phyloP scores from a whole-genome alignment of 163 green algal genomes.

The Prototheca wickerhamii region DNA sequence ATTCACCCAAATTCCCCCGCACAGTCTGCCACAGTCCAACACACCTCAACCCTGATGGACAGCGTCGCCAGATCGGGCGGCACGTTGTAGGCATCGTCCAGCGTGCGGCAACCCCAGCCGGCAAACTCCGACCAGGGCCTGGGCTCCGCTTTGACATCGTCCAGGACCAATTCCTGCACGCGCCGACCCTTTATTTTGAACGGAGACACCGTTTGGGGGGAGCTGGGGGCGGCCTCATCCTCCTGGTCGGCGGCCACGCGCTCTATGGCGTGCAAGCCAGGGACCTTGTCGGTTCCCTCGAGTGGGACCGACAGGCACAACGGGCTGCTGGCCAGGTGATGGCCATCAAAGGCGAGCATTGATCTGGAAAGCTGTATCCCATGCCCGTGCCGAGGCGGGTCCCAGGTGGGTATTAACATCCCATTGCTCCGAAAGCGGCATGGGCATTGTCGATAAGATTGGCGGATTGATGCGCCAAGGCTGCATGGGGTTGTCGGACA shows the following conservation, averaged over 20 bases:
- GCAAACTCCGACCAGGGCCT: constrained; percentile 23
- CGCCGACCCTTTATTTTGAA: constrained; percentile 21
- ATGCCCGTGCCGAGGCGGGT: too few species aligned
- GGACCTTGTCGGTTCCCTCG: constrained; percentile 35
- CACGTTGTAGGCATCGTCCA: constrained; percentile 11
- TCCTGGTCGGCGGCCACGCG: not conserved
- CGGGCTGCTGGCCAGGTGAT: constrained; percentile 9
- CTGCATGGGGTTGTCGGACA: too few species aligned
- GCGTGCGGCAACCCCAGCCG: not conserved
- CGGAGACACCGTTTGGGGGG: not conserved
- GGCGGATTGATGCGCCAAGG: too few species aligned
- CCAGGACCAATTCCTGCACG: constrained; percentile 14
- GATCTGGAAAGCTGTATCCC: too few species aligned
- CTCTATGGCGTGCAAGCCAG: constrained; percentile 24
- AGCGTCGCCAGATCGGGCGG: constrained; percentile 15
- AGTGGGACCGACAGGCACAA: constrained; percentile 24
- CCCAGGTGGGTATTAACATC: too few species aligned
- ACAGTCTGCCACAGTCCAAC: not conserved
- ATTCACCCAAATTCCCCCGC: not conserved
- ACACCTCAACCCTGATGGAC: constrained; percentile 19
- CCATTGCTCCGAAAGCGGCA: too few species aligned
- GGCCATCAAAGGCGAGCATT: not conserved
- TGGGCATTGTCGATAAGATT: too few species aligned
- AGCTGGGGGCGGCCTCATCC: constrained; percentile 1
- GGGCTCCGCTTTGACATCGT: constrained; percentile 12